Percentiles rank a stretch among this genome's conserved stretches.
phyloP scores from a whole-genome alignment of 129 eudicot species.

The Chrysanthemum makinoi region DNA sequence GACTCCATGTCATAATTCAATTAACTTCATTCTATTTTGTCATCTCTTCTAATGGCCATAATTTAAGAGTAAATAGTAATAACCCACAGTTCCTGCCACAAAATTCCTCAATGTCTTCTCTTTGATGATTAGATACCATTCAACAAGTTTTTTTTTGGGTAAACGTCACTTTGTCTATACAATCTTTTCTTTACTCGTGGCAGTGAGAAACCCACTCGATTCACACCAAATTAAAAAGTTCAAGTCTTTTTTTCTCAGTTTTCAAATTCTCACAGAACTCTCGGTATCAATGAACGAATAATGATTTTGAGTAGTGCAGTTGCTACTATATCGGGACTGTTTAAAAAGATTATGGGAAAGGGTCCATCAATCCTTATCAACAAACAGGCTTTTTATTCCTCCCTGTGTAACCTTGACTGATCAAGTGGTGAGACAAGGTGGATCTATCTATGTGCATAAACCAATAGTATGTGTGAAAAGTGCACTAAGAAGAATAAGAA shows the following conservation, averaged over 20 bases:
- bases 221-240: constrained; percentile 19
- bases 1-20: constrained; percentile 71
- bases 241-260: constrained; percentile 23
- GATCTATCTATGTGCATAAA: constrained; percentile 18
- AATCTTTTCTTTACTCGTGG: constrained; percentile 26
- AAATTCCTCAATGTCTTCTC: constrained; percentile 36
- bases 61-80: constrained; percentile 27
- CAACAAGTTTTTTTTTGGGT: constrained; percentile 32
- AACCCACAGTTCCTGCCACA: constrained; percentile 49
- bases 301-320: constrained; percentile 4
- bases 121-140: constrained; percentile 55
- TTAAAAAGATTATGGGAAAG: constrained; percentile 10
- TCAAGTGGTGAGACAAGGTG: constrained; percentile 32
- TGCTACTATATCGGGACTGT: constrained; percentile 9
- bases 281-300: constrained; percentile 3
- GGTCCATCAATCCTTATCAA: constrained; percentile 20
- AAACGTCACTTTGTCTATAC: constrained; percentile 38
- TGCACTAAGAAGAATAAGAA: constrained; percentile 24
- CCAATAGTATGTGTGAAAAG: constrained; percentile 20
- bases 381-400: constrained; percentile 17
- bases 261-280: constrained; percentile 38
- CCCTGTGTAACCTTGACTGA: constrained; percentile 11
- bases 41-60: constrained; percentile 33
- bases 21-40: constrained; percentile 29
- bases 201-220: constrained; percentile 33